Percentiles rank a stretch among this genome's conserved stretches.
phyloP scores from a whole-genome alignment of 2,329 filamentous ascomycete species.

The Colletotrichum filicis region DNA sequence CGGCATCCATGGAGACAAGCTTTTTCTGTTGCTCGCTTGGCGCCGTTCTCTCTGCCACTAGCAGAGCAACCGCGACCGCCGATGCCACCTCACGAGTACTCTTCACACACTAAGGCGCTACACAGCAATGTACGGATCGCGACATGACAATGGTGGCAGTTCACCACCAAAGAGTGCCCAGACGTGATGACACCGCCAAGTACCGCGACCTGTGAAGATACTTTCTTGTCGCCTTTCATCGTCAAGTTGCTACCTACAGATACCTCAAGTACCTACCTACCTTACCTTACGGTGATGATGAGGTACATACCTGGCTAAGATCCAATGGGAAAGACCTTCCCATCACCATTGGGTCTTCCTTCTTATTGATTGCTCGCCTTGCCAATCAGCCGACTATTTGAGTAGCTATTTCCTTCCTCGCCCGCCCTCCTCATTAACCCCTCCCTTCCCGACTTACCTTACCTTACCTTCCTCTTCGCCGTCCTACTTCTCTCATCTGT shows the following conservation, averaged over 20 bases:
- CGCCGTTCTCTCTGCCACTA: constrained; percentile 25
- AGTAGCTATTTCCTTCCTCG: constrained; percentile 27
- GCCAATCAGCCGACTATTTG: constrained; percentile 11
- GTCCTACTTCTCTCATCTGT: constrained; percentile 5
- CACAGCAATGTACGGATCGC: not conserved
- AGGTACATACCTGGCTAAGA: no score
- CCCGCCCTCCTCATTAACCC: not conserved
- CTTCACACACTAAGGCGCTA: no score
- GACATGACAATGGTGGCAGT: not conserved
- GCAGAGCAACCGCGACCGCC: constrained; percentile 13
- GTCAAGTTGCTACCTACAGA: not conserved
- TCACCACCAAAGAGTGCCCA: not conserved
- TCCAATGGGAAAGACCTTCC: no score
- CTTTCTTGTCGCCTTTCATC: not conserved
- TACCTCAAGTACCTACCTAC: no score
- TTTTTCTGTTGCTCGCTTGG: constrained; percentile 26
- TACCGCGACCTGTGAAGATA: not conserved
- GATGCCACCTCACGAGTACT: constrained; percentile 9
- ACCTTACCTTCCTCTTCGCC: not conserved
- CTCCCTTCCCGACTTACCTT: not conserved
- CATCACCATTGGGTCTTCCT: not conserved
- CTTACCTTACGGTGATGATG: no score
- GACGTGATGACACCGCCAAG: constrained; percentile 1
- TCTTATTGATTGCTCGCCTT: not conserved
- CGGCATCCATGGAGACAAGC: constrained; percentile 36